Evolutionary conservation across 2,329 filamentous ascomycete genomes (phyloP), one percentile per base, ranked within the genome.

Genomic region (Colletotrichum coccodes): DNA sequence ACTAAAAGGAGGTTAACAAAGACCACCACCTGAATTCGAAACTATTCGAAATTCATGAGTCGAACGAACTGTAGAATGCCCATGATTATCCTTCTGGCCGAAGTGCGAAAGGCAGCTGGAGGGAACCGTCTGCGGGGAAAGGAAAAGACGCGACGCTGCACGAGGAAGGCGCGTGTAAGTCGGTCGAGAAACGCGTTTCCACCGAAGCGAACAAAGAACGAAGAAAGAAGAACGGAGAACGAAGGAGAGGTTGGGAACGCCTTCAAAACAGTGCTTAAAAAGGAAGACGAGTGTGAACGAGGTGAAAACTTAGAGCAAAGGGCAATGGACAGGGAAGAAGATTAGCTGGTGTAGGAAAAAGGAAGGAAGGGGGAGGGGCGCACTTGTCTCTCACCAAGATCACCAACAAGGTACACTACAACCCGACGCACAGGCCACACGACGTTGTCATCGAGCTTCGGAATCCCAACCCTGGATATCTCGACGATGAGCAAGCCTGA

Each of bases 21-120:
- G 2, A 28, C 4, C 2, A 8, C 12, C 4, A 8, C 16, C 6
- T 11, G 5, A 3, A 36, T 12, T 0, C 1, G 28, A 30, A 16
- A 4, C 8, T 1, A 28, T 14, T 16, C 9, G 30, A 58, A 1
- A 4, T 1, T 2, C 2, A 16, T 6, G 14, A 0, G 4, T 58
- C 2, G 36, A 18, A 49, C 57, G 23, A 3, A 60, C 44, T n/a
- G 9, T 1, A 4, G 2, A 0, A 60, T 60, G 3, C 44, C 44
- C 57, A 60, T 49, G 34, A 26, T 36, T 16, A n/a, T n/a, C n/a
- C n/a, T n/a, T 8, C 3, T 14, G n/a, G 26, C 4, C 11, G 11
- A 9, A 9, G 18, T 34, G 28, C 3, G 12, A 4, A 12, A 6
- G 28, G 54, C 14, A 3, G 30, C 14, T 1, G 21, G 7, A 12